Evolutionary conservation across 495 filamentous ascomycete species (phyloP).

Genomic region (Acidiella bohemica): DNA sequence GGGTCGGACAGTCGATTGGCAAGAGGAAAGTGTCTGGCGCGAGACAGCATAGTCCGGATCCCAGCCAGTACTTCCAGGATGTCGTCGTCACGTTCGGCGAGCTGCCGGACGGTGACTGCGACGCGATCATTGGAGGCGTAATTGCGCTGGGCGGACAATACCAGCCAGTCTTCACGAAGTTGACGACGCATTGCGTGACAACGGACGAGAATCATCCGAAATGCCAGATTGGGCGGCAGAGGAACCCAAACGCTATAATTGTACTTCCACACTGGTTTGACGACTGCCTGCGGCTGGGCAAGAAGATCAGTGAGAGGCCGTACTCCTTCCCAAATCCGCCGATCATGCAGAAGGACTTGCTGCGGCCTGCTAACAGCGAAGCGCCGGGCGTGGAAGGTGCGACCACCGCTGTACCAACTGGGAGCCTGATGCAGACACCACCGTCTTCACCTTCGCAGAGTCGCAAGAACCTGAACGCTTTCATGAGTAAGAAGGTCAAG

Average conservation of each 20-base stretch:
- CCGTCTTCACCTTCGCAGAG: conserved; percentile 20
- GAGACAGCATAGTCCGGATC: conserved; percentile 79
- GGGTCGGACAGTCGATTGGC: conserved; percentile 55
- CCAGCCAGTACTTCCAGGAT: conserved; percentile 74
- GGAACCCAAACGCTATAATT: conserved; percentile 57
- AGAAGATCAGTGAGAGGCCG: conserved; percentile 71
- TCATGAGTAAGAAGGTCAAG: conserved; percentile 43
- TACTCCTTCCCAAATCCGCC: conserved; percentile 82
- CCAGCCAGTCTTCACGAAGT: conserved; percentile 48
- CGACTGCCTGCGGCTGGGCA: conserved; percentile 83
- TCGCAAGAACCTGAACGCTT: conserved; percentile 35
- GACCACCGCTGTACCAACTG: conserved; percentile 48
- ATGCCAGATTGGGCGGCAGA: conserved; percentile 48
- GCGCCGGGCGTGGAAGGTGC: conserved; percentile 57
- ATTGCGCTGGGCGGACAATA: conserved; percentile 80
- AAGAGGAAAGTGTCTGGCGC: conserved; percentile 61
- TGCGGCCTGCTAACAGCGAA: conserved; percentile 18
- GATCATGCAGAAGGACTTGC: conserved; percentile 32
- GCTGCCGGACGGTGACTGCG: conserved; percentile 77
- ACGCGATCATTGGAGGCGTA: conserved; percentile 81
- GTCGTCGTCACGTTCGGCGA: conserved; percentile 64
- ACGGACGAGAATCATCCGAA: conserved; percentile 61
- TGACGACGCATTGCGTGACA: conserved; percentile 82
- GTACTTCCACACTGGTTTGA: conserved; percentile 99
- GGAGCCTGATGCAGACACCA: conserved; percentile 23